These are phyloP conservation scores for Malassezia nana DNA, from an alignment of 1,284 basidiomycete genomes.

Conservation along the genomic window DNA sequence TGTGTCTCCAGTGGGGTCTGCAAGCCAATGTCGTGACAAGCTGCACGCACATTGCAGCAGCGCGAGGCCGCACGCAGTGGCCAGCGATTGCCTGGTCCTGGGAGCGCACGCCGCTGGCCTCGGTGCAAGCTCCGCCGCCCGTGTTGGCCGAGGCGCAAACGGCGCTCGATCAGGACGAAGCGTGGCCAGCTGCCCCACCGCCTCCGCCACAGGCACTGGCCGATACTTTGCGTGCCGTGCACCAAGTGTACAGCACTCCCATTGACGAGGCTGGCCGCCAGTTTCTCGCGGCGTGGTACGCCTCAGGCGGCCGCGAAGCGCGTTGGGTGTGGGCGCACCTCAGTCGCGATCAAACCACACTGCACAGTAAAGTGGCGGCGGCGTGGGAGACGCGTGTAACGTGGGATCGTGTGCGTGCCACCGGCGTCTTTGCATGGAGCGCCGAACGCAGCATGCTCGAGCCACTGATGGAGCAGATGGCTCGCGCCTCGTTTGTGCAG, in stretches of 20 bases:
- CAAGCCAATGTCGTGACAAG: not conserved
- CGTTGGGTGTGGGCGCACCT: conserved; percentile 6
- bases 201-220: not conserved
- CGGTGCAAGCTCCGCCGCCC: not conserved
- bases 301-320: not conserved
- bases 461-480: conserved; percentile 61
- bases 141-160: not conserved
- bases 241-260: not conserved
- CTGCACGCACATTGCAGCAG: not conserved
- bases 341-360: not conserved
- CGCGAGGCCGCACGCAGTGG: not conserved
- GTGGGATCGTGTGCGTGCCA: not conserved
- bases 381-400: not conserved
- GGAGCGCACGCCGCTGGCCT: not conserved
- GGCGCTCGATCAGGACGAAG: not conserved
- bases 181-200: not conserved
- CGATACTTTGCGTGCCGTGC: not conserved
- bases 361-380: not conserved
- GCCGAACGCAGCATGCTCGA: not conserved
- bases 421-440: conserved; percentile 11
- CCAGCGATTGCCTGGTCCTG: not conserved
- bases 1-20: conserved; percentile 7
- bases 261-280: conserved; percentile 6
- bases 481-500: conserved; percentile 79
- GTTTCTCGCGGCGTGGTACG: conserved; percentile 3